These are phyloP conservation scores for Amanita molliuscula DNA, from an alignment of 768 basidiomycete genomes.

Conservation along the genomic window DNA sequence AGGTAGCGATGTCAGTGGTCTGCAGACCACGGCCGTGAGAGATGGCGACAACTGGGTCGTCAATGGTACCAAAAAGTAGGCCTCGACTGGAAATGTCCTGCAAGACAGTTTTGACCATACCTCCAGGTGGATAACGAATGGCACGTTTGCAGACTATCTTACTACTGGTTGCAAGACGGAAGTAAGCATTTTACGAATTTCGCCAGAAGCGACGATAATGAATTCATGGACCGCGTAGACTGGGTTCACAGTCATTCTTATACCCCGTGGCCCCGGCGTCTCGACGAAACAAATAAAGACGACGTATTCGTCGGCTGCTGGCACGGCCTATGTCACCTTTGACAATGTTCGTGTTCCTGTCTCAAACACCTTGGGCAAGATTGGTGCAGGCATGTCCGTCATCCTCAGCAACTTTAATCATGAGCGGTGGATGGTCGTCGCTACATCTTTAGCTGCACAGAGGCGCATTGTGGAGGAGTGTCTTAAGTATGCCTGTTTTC, in stretches of 20 bases:
- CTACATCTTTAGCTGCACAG: slow-evolving; percentile 63
- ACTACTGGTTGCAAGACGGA: slow-evolving; percentile 71
- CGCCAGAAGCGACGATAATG: neutral
- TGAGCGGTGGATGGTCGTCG: slow-evolving; percentile 82
- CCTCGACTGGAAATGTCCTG: neutral
- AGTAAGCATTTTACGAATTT: slow-evolving; percentile 19
- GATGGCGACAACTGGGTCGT: slow-evolving; percentile 86
- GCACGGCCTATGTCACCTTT: slow-evolving; percentile 81
- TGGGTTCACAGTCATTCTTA: slow-evolving; percentile 68
- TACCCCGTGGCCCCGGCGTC: slow-evolving; percentile 62
- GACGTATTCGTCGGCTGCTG: slow-evolving; percentile 84
- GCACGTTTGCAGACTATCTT: slow-evolving; percentile 78
- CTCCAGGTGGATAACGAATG: slow-evolving; percentile 83
- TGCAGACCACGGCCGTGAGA: slow-evolving; percentile 77
- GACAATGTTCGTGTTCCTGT: slow-evolving; percentile 76
- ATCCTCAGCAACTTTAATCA: slow-evolving; percentile 86
- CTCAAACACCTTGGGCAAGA: slow-evolving; percentile 78
- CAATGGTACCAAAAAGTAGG: slow-evolving; percentile 87
- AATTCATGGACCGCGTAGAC: slow-evolving; percentile 25
- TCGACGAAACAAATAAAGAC: slow-evolving; percentile 89
- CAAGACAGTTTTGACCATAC: neutral
- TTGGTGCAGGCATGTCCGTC: slow-evolving; percentile 75
- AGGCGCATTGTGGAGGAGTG: slow-evolving; percentile 83
- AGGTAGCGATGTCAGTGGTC: slow-evolving; percentile 73
- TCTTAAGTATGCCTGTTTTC: slow-evolving; percentile 44